These are phyloP conservation scores for Fusarium sterilihyphosum DNA, from an alignment of 2,329 filamentous ascomycete genomes.

Conservation along the genomic window DNA sequence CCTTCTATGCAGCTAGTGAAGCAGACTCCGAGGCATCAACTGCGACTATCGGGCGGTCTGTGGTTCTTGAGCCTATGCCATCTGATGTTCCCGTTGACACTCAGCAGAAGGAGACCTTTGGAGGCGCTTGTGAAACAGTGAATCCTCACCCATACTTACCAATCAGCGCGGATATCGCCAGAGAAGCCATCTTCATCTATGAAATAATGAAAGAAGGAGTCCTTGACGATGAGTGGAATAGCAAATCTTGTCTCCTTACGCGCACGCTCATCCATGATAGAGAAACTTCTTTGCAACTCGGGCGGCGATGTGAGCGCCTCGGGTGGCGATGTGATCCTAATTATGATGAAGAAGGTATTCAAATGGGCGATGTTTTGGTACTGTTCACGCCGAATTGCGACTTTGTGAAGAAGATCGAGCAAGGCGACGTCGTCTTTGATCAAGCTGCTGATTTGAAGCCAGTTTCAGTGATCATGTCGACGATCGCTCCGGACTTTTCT, in stretches of 20 bases:
- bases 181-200: not conserved
- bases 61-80: not conserved
- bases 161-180: rapidly evolving
- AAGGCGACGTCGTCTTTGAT: not conserved
- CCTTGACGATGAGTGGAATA: not conserved
- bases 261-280: not conserved
- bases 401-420: not conserved
- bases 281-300: rapidly evolving
- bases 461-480: not conserved
- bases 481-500: not conserved
- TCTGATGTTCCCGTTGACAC: rapidly evolving
- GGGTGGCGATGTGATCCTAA: not conserved
- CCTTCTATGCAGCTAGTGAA: not conserved
- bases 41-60: not conserved
- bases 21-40: rapidly evolving
- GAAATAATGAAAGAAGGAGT: not conserved
- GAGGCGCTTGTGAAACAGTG: rapidly evolving
- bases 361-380: rapidly evolving
- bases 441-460: rapidly evolving
- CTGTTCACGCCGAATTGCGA: not conserved
- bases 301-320: not conserved
- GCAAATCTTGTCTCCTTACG: not conserved
- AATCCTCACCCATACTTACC: not conserved
- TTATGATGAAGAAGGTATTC: not conserved
- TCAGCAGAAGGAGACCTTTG: rapidly evolving